A percentile compares a stretch with the other conserved stretches of the same genome.
These are phyloP conservation scores for Cyberlindnera mississippiensis DNA, from an alignment of 805 yeast genomes.

Conservation along the genomic window DNA sequence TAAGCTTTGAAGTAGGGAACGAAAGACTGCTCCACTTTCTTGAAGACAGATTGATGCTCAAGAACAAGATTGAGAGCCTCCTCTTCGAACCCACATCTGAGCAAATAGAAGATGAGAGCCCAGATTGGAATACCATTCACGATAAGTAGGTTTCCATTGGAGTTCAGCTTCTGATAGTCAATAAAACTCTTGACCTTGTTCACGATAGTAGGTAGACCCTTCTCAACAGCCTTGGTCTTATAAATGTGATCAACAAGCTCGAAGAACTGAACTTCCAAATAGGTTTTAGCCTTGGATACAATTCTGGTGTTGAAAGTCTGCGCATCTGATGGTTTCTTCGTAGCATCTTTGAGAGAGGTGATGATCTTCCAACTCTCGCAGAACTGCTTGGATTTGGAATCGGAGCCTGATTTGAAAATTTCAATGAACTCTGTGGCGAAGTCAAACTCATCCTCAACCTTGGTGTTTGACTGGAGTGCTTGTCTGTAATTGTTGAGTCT, in stretches of 20 bases:
- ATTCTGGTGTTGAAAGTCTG: slow-evolving; percentile 34
- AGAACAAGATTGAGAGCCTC: slow-evolving; percentile 74
- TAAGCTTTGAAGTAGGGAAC: slow-evolving; percentile 74
- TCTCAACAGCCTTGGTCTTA: slow-evolving; percentile 47
- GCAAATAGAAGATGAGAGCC: slow-evolving; percentile 82
- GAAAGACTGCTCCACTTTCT: slow-evolving; percentile 81
- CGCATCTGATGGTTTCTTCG: slow-evolving; percentile 18
- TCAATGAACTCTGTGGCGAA: slow-evolving; percentile 58
- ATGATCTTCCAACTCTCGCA: slow-evolving; percentile 73
- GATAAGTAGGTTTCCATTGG: slow-evolving; percentile 48
- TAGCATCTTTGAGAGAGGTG: slow-evolving; percentile 33
- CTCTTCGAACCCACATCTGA: slow-evolving; percentile 76
- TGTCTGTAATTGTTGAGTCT: slow-evolving; percentile 69
- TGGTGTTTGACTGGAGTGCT: slow-evolving; percentile 26
- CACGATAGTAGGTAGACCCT: slow-evolving; percentile 68
- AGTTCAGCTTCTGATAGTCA: slow-evolving; percentile 42
- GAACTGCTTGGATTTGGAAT: slow-evolving; percentile 64
- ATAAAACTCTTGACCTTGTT: slow-evolving; percentile 67
- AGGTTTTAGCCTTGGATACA: slow-evolving; percentile 50
- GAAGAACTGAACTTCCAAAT: slow-evolving; percentile 74
- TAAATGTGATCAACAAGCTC: slow-evolving; percentile 67
- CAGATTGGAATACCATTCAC: slow-evolving; percentile 90
- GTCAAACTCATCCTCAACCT: slow-evolving; percentile 40
- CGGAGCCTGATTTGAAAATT: slow-evolving; percentile 53
- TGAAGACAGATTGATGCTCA: slow-evolving; percentile 65